These are phyloP conservation scores for Edaphochlamys debaryana DNA, from an alignment of 139 green algal species.

Conservation along the genomic window DNA sequence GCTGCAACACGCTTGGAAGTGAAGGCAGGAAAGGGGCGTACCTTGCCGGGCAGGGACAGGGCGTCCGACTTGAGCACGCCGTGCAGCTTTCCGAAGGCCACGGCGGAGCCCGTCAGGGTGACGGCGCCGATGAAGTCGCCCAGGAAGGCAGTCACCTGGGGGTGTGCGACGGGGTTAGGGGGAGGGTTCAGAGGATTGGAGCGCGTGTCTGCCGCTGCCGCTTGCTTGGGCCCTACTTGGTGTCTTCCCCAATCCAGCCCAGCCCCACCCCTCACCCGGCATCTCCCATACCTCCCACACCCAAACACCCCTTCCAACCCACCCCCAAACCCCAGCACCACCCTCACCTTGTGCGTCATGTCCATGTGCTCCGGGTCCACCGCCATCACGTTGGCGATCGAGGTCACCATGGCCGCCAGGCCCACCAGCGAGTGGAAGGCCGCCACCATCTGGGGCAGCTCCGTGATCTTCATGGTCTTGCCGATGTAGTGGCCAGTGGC, in stretches of 20 bases:
- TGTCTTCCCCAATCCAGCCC: no score
- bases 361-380: conserved; percentile 67
- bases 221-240: no score
- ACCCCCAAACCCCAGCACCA: neutral
- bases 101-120: conserved; percentile 85
- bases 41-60: conserved; percentile 75
- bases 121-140: conserved; percentile 87
- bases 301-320: neutral
- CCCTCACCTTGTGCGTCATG: conserved; percentile 56
- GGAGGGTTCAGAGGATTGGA: no score
- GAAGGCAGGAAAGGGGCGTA: neutral
- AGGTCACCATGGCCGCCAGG: conserved; percentile 75
- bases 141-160: conserved; percentile 71
- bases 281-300: no score
- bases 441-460: conserved; percentile 80
- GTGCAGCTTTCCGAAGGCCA: conserved; percentile 93
- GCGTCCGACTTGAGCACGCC: conserved; percentile 74
- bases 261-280: no score
- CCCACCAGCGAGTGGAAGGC: conserved; percentile 93
- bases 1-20: neutral
- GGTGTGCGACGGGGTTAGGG: neutral
- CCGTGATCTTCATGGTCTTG: conserved; percentile 60
- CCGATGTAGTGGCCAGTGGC: conserved; percentile 47
- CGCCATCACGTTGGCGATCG: conserved; percentile 80
- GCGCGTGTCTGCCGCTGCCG: no score